Base-by-base conservation (phyloP, 129 eudicot genomes). In the Arctium minus region DNA sequence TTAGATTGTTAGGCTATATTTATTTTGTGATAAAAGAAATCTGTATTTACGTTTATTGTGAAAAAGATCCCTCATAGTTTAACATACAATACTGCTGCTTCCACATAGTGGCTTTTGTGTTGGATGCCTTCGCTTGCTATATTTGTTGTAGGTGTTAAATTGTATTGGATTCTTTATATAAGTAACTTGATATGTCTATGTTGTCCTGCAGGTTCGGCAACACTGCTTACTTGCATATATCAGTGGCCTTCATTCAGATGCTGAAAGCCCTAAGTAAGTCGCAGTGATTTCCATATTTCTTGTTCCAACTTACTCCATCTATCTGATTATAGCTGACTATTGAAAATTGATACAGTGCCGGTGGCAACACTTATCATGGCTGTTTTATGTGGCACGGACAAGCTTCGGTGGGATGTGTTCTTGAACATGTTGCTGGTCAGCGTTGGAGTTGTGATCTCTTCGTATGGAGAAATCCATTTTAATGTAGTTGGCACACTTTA, bases 211-310 rank as follows among this genome's bases (percentile, higher is more conserved):
- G 98, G 99, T 96, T 96, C 86, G 99, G 99, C 27, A 96, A 96
- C 85, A 96, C 99, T n/a, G 99, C 98, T 77, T 96, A 93, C 86
- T 93, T 96, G 89, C 96, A 91, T 86, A 96, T 96, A 72, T 96
- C 99, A 12, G 99, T 96, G 70, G 99, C 98, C 81, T 96, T 96
- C 92, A 96, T 96, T 77, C 99, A 96, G 89, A 96, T 96, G 99
- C 98, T 96, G 67, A 96, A 96, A 93, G 98, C 99, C 80, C 88
- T 96, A 70, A 96, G 99, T 96, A 93, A 82, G 98, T 75, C 9
- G 15, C 75, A 56, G 72, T 17, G 38, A 35, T 69, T 8, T 80
- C 6, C 6, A 1, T 74, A 71, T 37, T 9, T 22, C 53, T 65
- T 88, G 29, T 67, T 74, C n/a, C 32, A 39, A 60, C 76, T 29